A percentile compares a stretch with the other conserved stretches of the same genome.
Conservation (phyloP, 2,329 filamentous ascomycete genomes). For the Tolypocladium ophioglossoides region DNA sequence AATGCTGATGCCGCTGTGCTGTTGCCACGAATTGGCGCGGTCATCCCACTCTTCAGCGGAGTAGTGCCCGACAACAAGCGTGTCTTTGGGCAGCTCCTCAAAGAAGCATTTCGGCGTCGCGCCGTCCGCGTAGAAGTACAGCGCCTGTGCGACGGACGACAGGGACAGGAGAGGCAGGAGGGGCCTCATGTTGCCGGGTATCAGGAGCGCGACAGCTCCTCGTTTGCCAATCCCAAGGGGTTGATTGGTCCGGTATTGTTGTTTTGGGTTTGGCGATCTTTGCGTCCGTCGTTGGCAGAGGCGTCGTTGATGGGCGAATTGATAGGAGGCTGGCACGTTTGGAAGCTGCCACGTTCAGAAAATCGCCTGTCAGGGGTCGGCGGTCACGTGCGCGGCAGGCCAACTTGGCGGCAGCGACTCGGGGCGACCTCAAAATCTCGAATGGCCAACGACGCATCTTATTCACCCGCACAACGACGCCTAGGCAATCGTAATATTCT, state of each 20-base stretch:
- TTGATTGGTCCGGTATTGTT: not conserved
- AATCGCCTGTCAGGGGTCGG: constrained; percentile 22
- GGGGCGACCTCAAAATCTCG: not conserved
- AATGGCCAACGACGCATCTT: not conserved
- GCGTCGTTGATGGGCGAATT: not conserved
- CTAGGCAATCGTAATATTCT: not conserved
- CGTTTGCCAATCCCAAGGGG: not conserved
- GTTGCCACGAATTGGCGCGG: constrained; percentile 53
- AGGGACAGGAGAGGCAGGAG: constrained; percentile 58
- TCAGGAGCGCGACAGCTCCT: not conserved
- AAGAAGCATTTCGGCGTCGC: constrained; percentile 87
- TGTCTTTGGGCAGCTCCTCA: constrained; percentile 96
- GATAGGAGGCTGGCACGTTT: not conserved
- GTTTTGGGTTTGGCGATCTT: not conserved
- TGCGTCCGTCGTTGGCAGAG: not conserved
- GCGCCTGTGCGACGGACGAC: constrained; percentile 57
- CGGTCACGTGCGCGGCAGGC: constrained; percentile 22
- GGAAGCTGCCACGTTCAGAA: constrained; percentile 45
- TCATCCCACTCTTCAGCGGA: constrained; percentile 76
- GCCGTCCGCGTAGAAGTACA: constrained; percentile 94
- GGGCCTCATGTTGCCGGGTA: constrained; percentile 38
- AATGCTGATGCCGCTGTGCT: constrained; percentile 68
- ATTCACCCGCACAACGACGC: not conserved
- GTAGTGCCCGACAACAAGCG: constrained; percentile 89
- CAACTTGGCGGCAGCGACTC: not conserved